These are phyloP conservation scores for Calonectria ilicicola DNA, from an alignment of 2,329 filamentous ascomycete genomes.

Conservation along the genomic window DNA sequence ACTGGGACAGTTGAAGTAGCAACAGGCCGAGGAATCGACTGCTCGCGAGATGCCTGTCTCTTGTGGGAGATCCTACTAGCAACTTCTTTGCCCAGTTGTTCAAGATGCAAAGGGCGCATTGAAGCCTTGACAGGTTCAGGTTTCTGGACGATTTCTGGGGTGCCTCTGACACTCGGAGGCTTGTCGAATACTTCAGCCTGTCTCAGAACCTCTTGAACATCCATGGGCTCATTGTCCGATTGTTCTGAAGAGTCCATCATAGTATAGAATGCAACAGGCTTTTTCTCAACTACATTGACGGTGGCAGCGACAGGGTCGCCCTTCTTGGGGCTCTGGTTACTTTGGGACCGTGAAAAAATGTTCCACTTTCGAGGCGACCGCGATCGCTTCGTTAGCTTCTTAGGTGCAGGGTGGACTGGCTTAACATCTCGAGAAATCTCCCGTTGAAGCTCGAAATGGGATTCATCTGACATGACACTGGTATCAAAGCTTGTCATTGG, in stretches of 20 bases:
- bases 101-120: conserved; percentile 22
- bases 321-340: conserved; percentile 54
- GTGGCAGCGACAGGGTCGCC: conserved; percentile 59
- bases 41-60: conserved; percentile 19
- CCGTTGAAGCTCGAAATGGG: conserved; percentile 55
- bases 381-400: conserved; percentile 67
- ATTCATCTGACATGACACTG: conserved; percentile 69
- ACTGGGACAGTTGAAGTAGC: neutral
- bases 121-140: conserved; percentile 29
- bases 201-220: conserved; percentile 60
- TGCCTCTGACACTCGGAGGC: conserved; percentile 30
- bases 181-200: conserved; percentile 57
- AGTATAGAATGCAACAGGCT: conserved; percentile 69
- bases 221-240: conserved; percentile 58
- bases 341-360: conserved; percentile 69
- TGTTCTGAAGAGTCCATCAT: conserved; percentile 71
- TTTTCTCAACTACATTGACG: conserved; percentile 61
- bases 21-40: conserved; percentile 8
- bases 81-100: conserved; percentile 5
- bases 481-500: conserved; percentile 69
- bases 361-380: conserved; percentile 73
- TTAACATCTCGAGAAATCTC: conserved; percentile 48
- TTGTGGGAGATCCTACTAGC: neutral
- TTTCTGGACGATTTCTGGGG: conserved; percentile 30
- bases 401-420: conserved; percentile 51